Evolutionary conservation across 192 early-diverging fungal species (phyloP).

Genomic region (Jimgerdemannia flammicorona): DNA sequence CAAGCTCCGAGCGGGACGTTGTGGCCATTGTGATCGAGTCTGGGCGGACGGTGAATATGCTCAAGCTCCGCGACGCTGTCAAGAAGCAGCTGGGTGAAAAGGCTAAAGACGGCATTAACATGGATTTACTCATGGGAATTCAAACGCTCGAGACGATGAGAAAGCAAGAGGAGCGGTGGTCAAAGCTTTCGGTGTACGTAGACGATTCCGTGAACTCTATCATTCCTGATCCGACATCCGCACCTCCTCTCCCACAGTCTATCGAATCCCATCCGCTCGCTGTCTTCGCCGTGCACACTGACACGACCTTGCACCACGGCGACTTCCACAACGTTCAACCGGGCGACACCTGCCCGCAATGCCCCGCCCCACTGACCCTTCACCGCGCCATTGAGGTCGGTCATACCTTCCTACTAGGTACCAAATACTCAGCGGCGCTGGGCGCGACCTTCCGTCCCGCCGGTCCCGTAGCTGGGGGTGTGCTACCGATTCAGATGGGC

Average conservation of each 20-base stretch:
- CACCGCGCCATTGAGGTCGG: constrained; percentile 77
- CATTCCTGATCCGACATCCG: not conserved
- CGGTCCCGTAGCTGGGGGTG: constrained; percentile 16
- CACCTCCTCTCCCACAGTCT: not conserved
- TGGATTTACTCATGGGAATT: not conserved
- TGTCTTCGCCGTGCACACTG: not conserved
- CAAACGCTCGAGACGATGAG: not conserved
- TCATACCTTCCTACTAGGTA: constrained; percentile 89
- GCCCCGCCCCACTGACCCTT: constrained; percentile 33
- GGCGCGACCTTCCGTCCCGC: constrained; percentile 47
- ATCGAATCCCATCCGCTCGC: too few relatives aligned
- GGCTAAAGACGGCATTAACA: constrained; percentile 6
- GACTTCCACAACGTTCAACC: constrained; percentile 44
- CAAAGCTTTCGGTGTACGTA: not conserved
- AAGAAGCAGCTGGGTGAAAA: constrained; percentile 13
- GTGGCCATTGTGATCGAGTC: not conserved
- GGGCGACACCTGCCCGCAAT: constrained; percentile 46
- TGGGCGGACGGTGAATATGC: constrained; percentile 18
- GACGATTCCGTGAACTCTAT: not conserved
- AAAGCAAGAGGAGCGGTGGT: not conserved
- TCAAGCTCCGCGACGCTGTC: constrained; percentile 16
- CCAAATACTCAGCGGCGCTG: constrained; percentile 76
- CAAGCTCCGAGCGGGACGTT: not conserved
- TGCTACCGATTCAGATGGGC: constrained; percentile 74
- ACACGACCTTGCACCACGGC: constrained; percentile 3